Conservation (phyloP, 306 rosid species). For the Casuarina glauca region DNA sequence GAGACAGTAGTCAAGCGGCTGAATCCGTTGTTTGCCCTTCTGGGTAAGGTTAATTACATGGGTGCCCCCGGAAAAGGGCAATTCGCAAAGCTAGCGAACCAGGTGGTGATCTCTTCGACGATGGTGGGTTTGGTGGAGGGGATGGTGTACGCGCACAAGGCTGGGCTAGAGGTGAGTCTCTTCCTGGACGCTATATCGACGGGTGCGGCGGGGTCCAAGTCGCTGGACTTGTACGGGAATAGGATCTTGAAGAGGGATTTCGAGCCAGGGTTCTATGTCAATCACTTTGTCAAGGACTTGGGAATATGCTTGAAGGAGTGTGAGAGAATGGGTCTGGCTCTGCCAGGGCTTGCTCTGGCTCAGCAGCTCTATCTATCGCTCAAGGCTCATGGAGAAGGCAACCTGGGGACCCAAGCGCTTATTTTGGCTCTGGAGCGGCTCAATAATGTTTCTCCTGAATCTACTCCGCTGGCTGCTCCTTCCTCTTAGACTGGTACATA, state of each 20-base stretch:
- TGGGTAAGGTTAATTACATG: constrained; percentile 90
- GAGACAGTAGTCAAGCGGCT: constrained; percentile 33
- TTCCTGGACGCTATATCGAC: constrained; percentile 67
- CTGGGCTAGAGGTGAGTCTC: constrained; percentile 69
- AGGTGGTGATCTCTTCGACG: constrained; percentile 66
- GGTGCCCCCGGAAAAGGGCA: constrained; percentile 86
- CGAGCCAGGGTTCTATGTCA: constrained; percentile 74
- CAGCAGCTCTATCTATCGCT: constrained; percentile 82
- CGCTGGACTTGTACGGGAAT: constrained; percentile 58
- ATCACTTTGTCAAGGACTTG: constrained; percentile 86
- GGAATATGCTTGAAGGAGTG: constrained; percentile 93
- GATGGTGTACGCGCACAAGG: constrained; percentile 76
- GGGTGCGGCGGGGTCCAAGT: constrained; percentile 78
- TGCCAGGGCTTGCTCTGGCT: constrained; percentile 89
- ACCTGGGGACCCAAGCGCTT: constrained; percentile 75
- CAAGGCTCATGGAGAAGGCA: constrained; percentile 80
- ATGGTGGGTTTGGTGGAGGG: constrained; percentile 93
- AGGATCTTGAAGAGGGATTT: constrained; percentile 76
- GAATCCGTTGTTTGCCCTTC: constrained; percentile 41
- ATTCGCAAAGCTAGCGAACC: constrained; percentile 86
- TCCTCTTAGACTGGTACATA: constrained; percentile 20
- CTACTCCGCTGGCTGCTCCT: not conserved
- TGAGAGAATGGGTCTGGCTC: constrained; percentile 69
- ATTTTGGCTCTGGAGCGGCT: constrained; percentile 75
- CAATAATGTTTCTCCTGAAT: constrained; percentile 61